Base-by-base conservation (phyloP, 208 protist species). In the Phytomonas francai region DNA sequence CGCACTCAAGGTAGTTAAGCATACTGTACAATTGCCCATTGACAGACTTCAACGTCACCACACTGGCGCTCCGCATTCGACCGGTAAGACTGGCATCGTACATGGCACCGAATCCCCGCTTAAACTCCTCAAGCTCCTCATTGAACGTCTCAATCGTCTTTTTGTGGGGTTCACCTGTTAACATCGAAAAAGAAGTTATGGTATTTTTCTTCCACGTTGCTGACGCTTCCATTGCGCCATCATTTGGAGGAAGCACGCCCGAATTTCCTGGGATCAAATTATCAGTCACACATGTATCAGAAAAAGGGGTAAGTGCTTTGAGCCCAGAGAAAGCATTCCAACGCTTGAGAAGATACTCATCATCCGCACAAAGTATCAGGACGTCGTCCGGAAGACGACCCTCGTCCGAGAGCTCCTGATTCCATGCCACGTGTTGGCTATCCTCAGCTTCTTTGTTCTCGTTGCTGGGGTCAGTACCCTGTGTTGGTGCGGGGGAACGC, bases 1-100 rank as follows among this genome's bases (percentile, higher is more conserved):
- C 86, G 65, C 84, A 88, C 78, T 96, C 90, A 63, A 87, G 91
- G 73, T 83, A 96, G 66, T 80, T 85, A 28, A 84, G 66, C 30
- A 96, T 70, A 16, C 83, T 87, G 69, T 91, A 12, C 16, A 12
- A 19, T 49, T 49, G 39, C 14, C 39, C 39, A 49, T 25, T 28
- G 51, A 27, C 33, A 4, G 42, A 25, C n/a, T 51, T 67, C 31
- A 31, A 28, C n/a, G 39, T 49, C 6, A 49, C 39, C 39, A 49
- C 39, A 49, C 39, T 49, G 14, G 7, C 39, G 39, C 39, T 49
- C 16, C 39, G 39, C 16, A 2, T 49, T 19, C 39, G 39, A 49
- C 39, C 16, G 39, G 39, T 6, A 49, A 49, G 7, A 49, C 39
- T 49, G 4, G 39, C 4, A 49, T 49, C 39, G 39, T 49, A 49